A percentile compares a stretch with the other conserved stretches of the same genome.
Evolutionary conservation across 371 early-diverging fungal species (phyloP).

Genomic region (Mucor ambiguus): DNA sequence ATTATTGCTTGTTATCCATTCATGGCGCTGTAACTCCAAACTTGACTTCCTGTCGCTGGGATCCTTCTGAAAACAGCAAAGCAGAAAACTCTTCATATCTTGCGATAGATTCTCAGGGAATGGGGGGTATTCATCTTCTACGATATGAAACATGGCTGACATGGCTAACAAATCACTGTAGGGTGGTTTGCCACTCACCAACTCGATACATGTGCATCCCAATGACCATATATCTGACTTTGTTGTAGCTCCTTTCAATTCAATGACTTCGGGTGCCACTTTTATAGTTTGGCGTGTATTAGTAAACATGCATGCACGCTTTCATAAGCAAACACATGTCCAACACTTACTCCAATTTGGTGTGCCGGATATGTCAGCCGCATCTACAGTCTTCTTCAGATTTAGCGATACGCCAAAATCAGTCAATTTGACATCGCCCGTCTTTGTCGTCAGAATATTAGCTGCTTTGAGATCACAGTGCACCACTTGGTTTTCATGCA

Average conservation of each 20-base stretch:
- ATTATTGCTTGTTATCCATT: slow-evolving; percentile 65
- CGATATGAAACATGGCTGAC: slow-evolving; percentile 90
- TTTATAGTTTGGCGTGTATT: slow-evolving; percentile 13
- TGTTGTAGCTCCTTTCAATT: slow-evolving; percentile 77
- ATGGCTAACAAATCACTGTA: slow-evolving; percentile 80
- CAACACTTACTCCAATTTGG: slow-evolving; percentile 89
- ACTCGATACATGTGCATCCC: slow-evolving; percentile 87
- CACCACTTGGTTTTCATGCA: slow-evolving; percentile 87
- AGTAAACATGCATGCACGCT: slow-evolving; percentile 14
- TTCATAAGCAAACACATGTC: no score
- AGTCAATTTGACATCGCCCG: slow-evolving; percentile 93
- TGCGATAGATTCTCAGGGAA: slow-evolving; percentile 81
- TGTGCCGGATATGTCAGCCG: slow-evolving; percentile 80
- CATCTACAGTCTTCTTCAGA: slow-evolving; percentile 66
- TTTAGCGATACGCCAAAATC: slow-evolving; percentile 96
- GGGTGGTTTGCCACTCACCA: slow-evolving; percentile 87
- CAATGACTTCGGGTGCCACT: slow-evolving; percentile 98
- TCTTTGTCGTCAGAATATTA: slow-evolving; percentile 93
- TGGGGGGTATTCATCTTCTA: slow-evolving; percentile 88
- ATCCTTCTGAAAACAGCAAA: slow-evolving; percentile 81
- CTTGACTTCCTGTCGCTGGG: slow-evolving; percentile 76
- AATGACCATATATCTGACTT: slow-evolving; percentile 92
- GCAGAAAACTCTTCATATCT: slow-evolving; percentile 75
- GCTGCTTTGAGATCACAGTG: slow-evolving; percentile 98
- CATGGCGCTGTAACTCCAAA: slow-evolving; percentile 62